Evolutionary conservation across 176 grass and related monocot species (phyloP), one percentile per base, ranked within the genome.

Genomic region (Ampelocalamus luodianensis): DNA sequence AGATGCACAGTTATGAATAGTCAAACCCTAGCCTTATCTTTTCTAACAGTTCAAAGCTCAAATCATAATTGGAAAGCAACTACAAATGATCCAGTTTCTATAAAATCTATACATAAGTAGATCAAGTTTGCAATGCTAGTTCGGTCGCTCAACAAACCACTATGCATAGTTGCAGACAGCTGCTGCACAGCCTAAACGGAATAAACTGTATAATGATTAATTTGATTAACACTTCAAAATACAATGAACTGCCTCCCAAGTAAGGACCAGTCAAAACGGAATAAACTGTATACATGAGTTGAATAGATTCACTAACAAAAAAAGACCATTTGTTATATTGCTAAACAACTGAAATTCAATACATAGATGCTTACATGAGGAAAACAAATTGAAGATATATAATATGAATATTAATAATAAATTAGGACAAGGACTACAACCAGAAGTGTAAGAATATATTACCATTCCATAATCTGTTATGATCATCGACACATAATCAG

Each of bases 381-480:
- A 73, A 26, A 42, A 72, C 11, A 63, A 81, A 18, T 27, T 67
- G 7, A 87, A 77, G 43, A 61, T 72, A 65, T 32, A 42, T 72
- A 64, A 37, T 79, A 75, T 45, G 44, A 45, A 45, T 45, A 45
- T 34, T 1, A 1, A 34, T 34, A 12, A 45, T 45, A 45, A 45
- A 45, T 45, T 45, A 73, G 66, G 18, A 58, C 49, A 64, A 80
- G 51, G 72, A 61, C 42, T 59, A 44, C 2, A 78, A 68, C 51
- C 26, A 65, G 62, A 87, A 86, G 16, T 62, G 49, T 39, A 72
- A 53, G 23, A 32, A 77, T 39, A 71, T 84, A 79, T 82, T 91
- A 92, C 90, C 94, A 97, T 97, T 80, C 94, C 92, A 86, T 97
- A 93, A 74, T 97, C 94, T 72, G 94, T 97, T 76, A 97, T 90